Percentiles rank a stretch among this genome's conserved stretches.
phyloP scores from a whole-genome alignment of 2,329 filamentous ascomycete genomes.

The Microthyrium microscopicum region DNA sequence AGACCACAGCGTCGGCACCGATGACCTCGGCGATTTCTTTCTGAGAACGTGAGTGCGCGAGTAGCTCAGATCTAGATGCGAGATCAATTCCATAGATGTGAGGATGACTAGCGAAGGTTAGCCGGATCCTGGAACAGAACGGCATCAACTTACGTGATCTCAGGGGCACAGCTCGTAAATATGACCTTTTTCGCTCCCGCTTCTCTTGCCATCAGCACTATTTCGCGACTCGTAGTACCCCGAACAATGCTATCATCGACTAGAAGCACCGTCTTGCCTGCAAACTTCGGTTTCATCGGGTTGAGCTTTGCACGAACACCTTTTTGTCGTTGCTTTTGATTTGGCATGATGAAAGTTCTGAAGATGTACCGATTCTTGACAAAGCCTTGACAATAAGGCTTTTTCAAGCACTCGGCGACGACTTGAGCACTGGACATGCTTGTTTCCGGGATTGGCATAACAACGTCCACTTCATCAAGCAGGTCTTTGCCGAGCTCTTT shows the following conservation, averaged over 20 bases:
- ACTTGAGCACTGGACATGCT: conserved; percentile 65
- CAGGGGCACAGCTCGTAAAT: conserved; percentile 67
- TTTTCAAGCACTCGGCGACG: conserved; percentile 57
- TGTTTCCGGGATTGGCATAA: conserved; percentile 74
- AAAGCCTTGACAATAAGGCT: conserved; percentile 66
- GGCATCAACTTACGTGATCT: conserved; percentile 40
- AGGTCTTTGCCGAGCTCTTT: conserved; percentile 49
- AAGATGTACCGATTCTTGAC: conserved; percentile 85
- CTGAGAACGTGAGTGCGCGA: conserved; percentile 50
- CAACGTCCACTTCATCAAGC: conserved; percentile 62
- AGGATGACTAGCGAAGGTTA: conserved; percentile 35
- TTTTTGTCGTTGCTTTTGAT: conserved; percentile 64
- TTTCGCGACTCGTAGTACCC: conserved; percentile 66
- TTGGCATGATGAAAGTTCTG: conserved; percentile 76
- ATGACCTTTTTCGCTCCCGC: conserved; percentile 68
- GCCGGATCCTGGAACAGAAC: not conserved
- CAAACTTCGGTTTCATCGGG: conserved; percentile 72
- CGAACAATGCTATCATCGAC: conserved; percentile 86
- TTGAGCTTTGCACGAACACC: conserved; percentile 81
- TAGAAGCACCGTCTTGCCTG: conserved; percentile 60
- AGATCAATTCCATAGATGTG: conserved; percentile 78
- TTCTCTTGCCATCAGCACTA: conserved; percentile 71
- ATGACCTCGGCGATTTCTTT: conserved; percentile 49
- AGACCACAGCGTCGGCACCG: conserved; percentile 61
- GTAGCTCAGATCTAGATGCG: conserved; percentile 52